phyloP scores from a whole-genome alignment of 2,329 filamentous ascomycete species.

The Verticillium tricorpus region DNA sequence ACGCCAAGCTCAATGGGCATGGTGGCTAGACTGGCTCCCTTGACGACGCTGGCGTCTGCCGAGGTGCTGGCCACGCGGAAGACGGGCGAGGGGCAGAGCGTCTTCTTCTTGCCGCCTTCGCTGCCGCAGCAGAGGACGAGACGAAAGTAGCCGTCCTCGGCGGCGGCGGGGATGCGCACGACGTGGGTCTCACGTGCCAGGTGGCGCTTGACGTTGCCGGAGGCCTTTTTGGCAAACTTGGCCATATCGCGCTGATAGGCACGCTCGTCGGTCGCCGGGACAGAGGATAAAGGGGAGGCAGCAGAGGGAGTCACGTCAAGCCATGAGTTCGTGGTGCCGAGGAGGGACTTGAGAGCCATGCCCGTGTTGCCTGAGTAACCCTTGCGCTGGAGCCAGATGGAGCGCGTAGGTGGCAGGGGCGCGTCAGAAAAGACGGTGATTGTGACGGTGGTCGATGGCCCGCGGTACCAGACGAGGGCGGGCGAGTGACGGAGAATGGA shows the following conservation, averaged over 20 bases:
- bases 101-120: slow-evolving; percentile 39
- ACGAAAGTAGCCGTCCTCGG: slow-evolving; percentile 64
- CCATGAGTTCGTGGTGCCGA: slow-evolving; percentile 57
- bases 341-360: slow-evolving; percentile 59
- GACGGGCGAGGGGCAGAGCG: slow-evolving; percentile 61
- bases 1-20: slow-evolving; percentile 63
- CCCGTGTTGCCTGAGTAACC: slow-evolving; percentile 66
- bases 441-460: slow-evolving; percentile 57
- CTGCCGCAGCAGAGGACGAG: slow-evolving; percentile 55
- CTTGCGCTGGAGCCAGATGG: slow-evolving; percentile 64
- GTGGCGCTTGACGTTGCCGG: slow-evolving; percentile 42
- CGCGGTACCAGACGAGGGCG: slow-evolving; percentile 61
- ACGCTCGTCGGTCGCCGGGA: slow-evolving; percentile 55
- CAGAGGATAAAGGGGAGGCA: slow-evolving; percentile 38
- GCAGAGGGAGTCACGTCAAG: slow-evolving; percentile 61
- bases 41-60: slow-evolving; percentile 53
- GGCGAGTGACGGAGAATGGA: slow-evolving; percentile 64
- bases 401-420: slow-evolving; percentile 51
- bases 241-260: slow-evolving; percentile 64
- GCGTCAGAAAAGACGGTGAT: slow-evolving; percentile 60
- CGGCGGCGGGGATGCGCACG: slow-evolving; percentile 58
- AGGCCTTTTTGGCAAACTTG: slow-evolving; percentile 55
- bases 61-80: slow-evolving; percentile 67
- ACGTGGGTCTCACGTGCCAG: slow-evolving; percentile 58
- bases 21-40: slow-evolving; percentile 60